phyloP scores from a whole-genome alignment of 163 green algal species.

The Scenedesmus sp. region DNA sequence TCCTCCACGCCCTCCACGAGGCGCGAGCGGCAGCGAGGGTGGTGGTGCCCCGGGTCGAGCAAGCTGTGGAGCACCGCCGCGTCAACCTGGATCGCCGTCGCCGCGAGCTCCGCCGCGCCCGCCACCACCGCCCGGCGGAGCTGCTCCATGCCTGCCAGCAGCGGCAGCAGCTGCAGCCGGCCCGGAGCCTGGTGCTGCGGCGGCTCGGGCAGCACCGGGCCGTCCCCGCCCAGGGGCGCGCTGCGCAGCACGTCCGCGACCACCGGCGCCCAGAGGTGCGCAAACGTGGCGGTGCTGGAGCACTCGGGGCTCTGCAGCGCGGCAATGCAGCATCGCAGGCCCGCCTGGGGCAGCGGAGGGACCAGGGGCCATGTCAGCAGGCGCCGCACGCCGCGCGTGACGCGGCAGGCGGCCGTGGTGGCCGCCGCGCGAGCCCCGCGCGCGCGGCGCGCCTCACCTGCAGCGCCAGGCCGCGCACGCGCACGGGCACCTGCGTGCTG shows the following conservation, averaged over 20 bases:
- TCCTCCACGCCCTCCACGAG: conserved; percentile 5
- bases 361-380: too few relatives aligned
- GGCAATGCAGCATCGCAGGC: conserved; percentile 5
- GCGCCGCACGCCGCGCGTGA: too few relatives aligned
- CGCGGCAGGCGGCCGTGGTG: too few relatives aligned
- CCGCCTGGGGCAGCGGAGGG: conserved; percentile 18
- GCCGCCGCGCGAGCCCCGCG: too few relatives aligned
- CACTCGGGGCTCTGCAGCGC: conserved; percentile 22
- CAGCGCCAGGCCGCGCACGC: conserved; percentile 22
- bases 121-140: conserved; percentile 6
- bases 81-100: conserved; percentile 36
- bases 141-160: conserved; percentile 18
- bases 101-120: conserved; percentile 19
- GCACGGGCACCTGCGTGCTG: conserved; percentile 9
- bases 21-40: background rate
- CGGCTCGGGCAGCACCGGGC: background rate
- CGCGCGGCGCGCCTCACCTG: conserved; percentile 11
- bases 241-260: conserved; percentile 20
- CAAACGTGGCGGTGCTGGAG: conserved; percentile 8
- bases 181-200: conserved; percentile 17
- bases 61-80: conserved; percentile 31
- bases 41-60: background rate
- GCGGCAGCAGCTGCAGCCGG: background rate
- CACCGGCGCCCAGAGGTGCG: conserved; percentile 34
- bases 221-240: background rate